Base-by-base conservation (phyloP, 805 yeast genomes). In the Candida succiphila region DNA sequence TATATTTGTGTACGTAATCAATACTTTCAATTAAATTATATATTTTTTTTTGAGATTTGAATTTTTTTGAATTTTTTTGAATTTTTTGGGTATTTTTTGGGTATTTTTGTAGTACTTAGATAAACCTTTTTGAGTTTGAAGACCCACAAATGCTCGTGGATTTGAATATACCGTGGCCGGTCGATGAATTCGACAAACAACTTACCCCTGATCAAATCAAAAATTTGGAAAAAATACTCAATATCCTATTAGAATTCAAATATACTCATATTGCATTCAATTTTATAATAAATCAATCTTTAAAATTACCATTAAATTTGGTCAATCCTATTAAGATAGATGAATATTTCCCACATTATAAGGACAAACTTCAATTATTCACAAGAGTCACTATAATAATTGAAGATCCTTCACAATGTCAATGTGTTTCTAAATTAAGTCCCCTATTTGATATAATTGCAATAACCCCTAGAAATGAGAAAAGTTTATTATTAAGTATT, bases 241-340 rank as follows among this genome's bases (percentile, higher is more conserved):
- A 66, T 6, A 74, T 78, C 15, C 55, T 75, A 16, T 70, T 73
- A 40, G 56, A 67, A 18, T 51, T 81, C 6, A 92, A 89, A 9
- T 86, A 86, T 49, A 72, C 82, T 1, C 81, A 78, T 43, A 65
- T 84, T 4, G 96, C 89, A 2, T 56, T 88, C 32, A 87, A 85
- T 53, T 43, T 51, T 8, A 66, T 65, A 3, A 60, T 75, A 2
- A 61, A 54, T 33, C 77, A 75, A 42, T 51, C 58, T 14, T 61
- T 63, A 18, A 76, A 72, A 45, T 56, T 80, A 16, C 82, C 82
- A 3, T 45, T 51, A 9, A 49, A 58, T n/a, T 42, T 49, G 19
- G 21, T 36, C 29, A 67, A 55, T 50, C 79, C 67, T 42, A 76
- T 66, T 4, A 52, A 64, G 32, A 30, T 63, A 4, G 32, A 44